These are phyloP conservation scores for Kodamaea kaohsiungensis DNA, from an alignment of 805 yeast species.

Conservation along the genomic window DNA sequence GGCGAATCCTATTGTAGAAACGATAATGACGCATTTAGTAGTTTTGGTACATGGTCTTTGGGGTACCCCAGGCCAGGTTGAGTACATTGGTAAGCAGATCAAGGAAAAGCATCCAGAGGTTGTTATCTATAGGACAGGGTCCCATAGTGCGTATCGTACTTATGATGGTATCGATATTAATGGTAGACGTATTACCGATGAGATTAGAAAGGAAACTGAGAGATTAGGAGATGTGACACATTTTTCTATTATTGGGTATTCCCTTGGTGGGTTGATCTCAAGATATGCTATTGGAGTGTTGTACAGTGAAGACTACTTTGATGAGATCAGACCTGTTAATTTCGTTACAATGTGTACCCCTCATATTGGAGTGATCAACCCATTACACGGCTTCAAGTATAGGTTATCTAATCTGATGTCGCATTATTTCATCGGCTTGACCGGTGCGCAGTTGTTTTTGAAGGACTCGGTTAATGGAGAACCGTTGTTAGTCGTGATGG, in stretches of 20 bases:
- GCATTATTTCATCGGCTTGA: conserved; percentile 64
- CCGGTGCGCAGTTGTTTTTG: conserved; percentile 76
- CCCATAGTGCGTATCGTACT: conserved; percentile 74
- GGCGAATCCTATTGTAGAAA: neutral
- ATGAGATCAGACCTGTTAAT: conserved; percentile 53
- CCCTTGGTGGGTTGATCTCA: conserved; percentile 84
- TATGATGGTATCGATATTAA: conserved; percentile 88
- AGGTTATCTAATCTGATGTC: conserved; percentile 61
- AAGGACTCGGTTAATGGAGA: conserved; percentile 34
- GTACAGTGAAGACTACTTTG: conserved; percentile 53
- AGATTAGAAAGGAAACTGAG: conserved; percentile 42
- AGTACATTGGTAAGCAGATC: conserved; percentile 54
- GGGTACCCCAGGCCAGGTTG: conserved; percentile 74
- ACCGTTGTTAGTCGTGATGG: conserved; percentile 68
- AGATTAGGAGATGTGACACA: conserved; percentile 45
- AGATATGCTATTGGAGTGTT: conserved; percentile 79
- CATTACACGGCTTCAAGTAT: conserved; percentile 31
- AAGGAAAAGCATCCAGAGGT: conserved; percentile 17
- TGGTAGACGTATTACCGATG: conserved; percentile 72
- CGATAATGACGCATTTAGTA: conserved; percentile 52
- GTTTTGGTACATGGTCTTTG: conserved; percentile 81
- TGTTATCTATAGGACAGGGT: conserved; percentile 52
- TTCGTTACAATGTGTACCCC: conserved; percentile 55
- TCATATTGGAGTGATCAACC: conserved; percentile 71
- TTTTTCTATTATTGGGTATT: conserved; percentile 82